These are phyloP conservation scores for Brassica cretica DNA, from an alignment of 345 rosid species.

Conservation along the genomic window DNA sequence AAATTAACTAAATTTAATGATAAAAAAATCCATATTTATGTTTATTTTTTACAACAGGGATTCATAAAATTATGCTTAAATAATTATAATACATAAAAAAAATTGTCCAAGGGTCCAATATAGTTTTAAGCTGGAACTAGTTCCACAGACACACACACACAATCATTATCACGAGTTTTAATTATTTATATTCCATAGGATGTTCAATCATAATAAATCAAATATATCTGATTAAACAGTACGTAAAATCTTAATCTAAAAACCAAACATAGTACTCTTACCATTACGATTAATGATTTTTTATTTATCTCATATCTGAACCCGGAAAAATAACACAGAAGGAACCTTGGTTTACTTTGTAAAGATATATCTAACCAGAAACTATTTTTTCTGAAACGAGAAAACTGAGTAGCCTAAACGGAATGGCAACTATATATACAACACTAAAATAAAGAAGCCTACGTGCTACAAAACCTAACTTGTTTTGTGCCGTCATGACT, in stretches of 20 bases:
- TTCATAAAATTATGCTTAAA: no score
- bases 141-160: background rate
- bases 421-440: background rate
- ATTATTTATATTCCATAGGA: background rate
- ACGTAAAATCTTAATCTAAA: background rate
- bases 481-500: background rate
- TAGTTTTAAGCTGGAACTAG: no score
- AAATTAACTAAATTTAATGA: no score
- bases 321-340: background rate
- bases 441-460: conserved; percentile 14
- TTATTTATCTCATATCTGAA: background rate
- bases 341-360: background rate
- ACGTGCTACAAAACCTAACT: conserved; percentile 12
- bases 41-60: no score
- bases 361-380: background rate
- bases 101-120: no score
- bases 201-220: background rate
- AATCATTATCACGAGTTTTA: background rate
- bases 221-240: background rate
- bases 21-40: no score
- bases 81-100: no score
- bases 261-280: background rate
- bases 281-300: background rate
- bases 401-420: background rate
- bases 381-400: background rate